phyloP scores from a whole-genome alignment of 345 rosid species.

The Aurinia saxatilis region DNA sequence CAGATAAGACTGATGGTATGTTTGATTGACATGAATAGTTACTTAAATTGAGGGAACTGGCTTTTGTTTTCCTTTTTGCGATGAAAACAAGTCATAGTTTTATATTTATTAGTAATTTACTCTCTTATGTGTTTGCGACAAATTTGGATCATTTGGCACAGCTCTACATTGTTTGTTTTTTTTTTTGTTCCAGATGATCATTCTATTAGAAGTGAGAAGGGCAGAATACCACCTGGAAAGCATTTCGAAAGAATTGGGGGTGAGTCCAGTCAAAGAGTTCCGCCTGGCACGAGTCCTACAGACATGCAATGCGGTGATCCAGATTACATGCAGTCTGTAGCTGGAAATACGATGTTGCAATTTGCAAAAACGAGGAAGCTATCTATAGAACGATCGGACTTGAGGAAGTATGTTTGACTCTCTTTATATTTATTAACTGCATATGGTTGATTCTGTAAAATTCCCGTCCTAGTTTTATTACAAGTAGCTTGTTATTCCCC shows the following conservation, averaged over 20 bases:
- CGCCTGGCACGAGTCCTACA: conserved; percentile 35
- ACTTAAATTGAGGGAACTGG: not conserved
- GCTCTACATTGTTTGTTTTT: not conserved
- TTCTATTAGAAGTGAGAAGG: conserved; percentile 33
- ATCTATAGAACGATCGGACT: conserved; percentile 77
- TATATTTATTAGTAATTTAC: not conserved
- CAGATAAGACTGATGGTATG: conserved; percentile 61
- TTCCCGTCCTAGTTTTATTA: not conserved
- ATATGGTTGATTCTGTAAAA: conserved; percentile 1
- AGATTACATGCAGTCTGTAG: conserved; percentile 55
- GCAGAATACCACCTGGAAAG: conserved; percentile 37
- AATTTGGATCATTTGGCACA: not conserved
- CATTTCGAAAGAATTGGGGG: conserved; percentile 31
- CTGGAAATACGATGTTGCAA: conserved; percentile 71
- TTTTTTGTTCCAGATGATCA: conserved; percentile 29
- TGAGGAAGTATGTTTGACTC: conserved; percentile 57
- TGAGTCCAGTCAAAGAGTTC: conserved; percentile 38
- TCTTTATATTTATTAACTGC: not conserved
- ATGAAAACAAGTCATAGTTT: not conserved
- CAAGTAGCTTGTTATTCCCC: conserved; percentile 10
- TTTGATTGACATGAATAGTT: not conserved
- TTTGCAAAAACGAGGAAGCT: conserved; percentile 94
- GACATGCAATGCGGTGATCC: conserved; percentile 55
- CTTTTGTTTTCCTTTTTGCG: not conserved
- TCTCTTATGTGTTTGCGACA: not conserved